These are phyloP conservation scores for Sugiyamaella qingdaonensis DNA, from an alignment of 805 yeast species.

Conservation along the genomic window DNA sequence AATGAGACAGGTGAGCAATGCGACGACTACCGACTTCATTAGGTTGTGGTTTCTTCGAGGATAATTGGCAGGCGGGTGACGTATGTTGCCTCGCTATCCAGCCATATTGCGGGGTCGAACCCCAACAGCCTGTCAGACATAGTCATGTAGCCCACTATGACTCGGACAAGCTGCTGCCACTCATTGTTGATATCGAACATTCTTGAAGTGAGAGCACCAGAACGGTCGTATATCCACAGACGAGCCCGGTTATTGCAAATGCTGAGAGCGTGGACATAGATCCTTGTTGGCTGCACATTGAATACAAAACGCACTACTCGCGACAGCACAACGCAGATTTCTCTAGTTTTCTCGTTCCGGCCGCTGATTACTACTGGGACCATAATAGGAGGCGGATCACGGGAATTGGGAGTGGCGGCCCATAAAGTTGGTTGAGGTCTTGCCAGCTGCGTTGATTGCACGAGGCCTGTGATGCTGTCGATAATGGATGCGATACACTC, in stretches of 20 bases:
- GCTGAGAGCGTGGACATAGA: conserved; percentile 5
- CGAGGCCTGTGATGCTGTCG: neutral
- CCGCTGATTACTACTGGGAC: conserved; percentile 1
- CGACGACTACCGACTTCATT: neutral
- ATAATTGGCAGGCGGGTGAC: neutral
- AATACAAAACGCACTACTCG: neutral
- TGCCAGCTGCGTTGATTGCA: neutral
- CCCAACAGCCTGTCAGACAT: conserved; percentile 6
- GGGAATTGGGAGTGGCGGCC: neutral
- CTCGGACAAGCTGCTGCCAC: conserved; percentile 1
- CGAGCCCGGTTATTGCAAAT: conserved; percentile 4
- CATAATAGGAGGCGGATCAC: conserved; percentile 2
- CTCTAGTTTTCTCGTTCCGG: neutral
- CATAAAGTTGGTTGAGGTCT: neutral
- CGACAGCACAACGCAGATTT: neutral
- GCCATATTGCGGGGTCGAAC: conserved; percentile 2
- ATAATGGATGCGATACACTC: neutral
- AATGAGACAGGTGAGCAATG: neutral
- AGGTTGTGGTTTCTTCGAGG: neutral
- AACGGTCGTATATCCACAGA: conserved; percentile 8
- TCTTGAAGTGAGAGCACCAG: conserved; percentile 7
- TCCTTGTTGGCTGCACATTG: neutral
- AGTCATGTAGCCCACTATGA: conserved; percentile 1
- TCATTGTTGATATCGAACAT: conserved; percentile 5
- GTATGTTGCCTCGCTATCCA: neutral